phyloP scores from a whole-genome alignment of 805 yeast genomes.

The Saturnispora dispora region DNA sequence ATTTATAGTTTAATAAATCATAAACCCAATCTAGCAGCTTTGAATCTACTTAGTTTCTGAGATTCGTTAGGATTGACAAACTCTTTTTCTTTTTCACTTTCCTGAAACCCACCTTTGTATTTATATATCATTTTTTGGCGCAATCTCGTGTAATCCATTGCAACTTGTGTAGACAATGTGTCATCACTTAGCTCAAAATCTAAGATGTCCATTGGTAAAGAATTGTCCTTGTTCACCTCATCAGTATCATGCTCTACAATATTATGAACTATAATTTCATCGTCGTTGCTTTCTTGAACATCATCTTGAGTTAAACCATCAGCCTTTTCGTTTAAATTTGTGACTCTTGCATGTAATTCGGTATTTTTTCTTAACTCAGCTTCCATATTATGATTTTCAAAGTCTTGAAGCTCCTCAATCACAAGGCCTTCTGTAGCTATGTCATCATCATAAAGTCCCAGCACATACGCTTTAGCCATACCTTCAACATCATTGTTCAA shows the following conservation, averaged over 20 bases:
- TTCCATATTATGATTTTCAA: constrained; percentile 40
- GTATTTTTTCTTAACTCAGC: constrained; percentile 30
- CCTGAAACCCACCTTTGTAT: constrained; percentile 38
- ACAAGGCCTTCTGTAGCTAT: constrained; percentile 46
- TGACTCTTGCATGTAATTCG: constrained; percentile 11
- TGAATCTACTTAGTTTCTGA: constrained; percentile 54
- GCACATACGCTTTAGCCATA: constrained; percentile 52
- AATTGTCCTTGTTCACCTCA: constrained; percentile 18
- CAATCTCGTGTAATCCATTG: constrained; percentile 46
- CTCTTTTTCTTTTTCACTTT: constrained; percentile 42
- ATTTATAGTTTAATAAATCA: not conserved
- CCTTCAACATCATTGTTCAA: constrained; percentile 41
- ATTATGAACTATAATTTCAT: constrained; percentile 32
- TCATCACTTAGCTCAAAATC: constrained; percentile 25
- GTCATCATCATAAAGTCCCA: constrained; percentile 56
- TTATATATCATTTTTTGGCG: constrained; percentile 40
- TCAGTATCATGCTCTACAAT: constrained; percentile 36
- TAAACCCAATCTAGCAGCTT: constrained; percentile 38
- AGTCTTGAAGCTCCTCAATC: constrained; percentile 45
- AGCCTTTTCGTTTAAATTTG: constrained; percentile 8
- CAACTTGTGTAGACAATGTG: constrained; percentile 40
- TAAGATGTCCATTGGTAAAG: constrained; percentile 19
- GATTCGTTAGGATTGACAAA: constrained; percentile 60
- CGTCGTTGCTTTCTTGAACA: constrained; percentile 30
- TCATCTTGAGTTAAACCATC: constrained; percentile 26